Evolutionary conservation across 148 eudicot species (phyloP).

Genomic region (Rhododendron simsii): DNA sequence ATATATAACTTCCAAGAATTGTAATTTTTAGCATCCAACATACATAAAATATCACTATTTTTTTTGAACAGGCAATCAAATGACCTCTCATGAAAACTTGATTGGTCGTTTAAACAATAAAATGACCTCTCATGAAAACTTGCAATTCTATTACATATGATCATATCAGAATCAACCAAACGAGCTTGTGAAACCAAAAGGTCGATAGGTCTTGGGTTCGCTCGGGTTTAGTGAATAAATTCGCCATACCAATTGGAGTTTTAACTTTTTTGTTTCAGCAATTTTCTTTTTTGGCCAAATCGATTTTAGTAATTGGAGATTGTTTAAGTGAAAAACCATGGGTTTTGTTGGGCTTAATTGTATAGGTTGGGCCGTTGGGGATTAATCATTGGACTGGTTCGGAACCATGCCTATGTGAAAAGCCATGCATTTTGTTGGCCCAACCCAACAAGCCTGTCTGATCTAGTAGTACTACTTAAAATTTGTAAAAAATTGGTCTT

Average conservation of each 20-base stretch:
- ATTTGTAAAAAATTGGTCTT: no score
- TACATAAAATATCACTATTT: neutral
- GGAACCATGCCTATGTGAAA: neutral
- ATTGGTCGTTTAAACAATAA: no score
- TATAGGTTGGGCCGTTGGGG: no score
- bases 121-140: no score
- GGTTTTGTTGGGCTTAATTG: neutral
- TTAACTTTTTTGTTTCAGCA: no score
- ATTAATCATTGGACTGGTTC: no score
- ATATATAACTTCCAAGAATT: no score
- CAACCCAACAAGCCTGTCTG: no score
- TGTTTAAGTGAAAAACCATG: neutral
- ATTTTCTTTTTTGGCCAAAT: no score
- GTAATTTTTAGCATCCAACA: neutral
- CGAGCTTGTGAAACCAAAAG: neutral
- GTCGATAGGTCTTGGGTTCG: neutral
- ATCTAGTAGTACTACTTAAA: no score
- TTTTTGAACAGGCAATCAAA: no score
- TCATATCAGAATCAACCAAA: neutral
- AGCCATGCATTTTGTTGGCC: neutral
- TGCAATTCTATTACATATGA: neutral
- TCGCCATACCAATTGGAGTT: neutral
- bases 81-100: no score
- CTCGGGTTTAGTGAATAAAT: neutral
- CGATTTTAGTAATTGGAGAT: neutral